phyloP scores from a whole-genome alignment of 2,329 filamentous ascomycete genomes.

The Ophiocordyceps sinensis region DNA sequence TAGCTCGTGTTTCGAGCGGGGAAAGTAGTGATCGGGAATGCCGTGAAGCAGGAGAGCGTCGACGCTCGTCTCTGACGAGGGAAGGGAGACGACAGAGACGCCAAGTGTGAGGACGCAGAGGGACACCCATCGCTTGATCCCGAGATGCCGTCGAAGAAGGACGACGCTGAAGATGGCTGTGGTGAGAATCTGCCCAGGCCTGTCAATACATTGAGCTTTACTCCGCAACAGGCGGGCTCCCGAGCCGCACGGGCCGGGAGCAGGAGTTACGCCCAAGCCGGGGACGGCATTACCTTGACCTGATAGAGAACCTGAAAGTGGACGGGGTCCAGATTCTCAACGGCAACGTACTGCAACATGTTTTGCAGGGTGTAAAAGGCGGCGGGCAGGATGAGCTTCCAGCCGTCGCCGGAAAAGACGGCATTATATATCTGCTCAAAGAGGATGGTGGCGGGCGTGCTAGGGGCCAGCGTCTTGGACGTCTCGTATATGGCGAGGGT shows the following conservation, averaged over 20 bases:
- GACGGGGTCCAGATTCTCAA: constrained; percentile 81
- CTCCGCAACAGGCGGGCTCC: too few relatives aligned
- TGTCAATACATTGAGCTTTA: not conserved
- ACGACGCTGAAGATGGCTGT: constrained; percentile 77
- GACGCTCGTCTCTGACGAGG: constrained; percentile 40
- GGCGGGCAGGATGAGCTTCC: constrained; percentile 87
- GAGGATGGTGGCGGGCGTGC: constrained; percentile 65
- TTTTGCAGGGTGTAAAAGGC: constrained; percentile 84
- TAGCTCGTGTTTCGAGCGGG: constrained; percentile 64
- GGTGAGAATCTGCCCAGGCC: constrained; percentile 52
- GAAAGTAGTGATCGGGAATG: constrained; percentile 55
- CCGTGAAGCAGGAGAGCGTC: constrained; percentile 48
- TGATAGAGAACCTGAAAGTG: constrained; percentile 92
- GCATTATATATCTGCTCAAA: constrained; percentile 66
- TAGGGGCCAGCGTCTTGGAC: constrained; percentile 60
- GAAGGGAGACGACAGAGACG: constrained; percentile 74
- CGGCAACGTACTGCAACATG: constrained; percentile 80
- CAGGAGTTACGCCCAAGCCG: not conserved
- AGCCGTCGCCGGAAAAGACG: constrained; percentile 81
- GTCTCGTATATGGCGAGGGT: constrained; percentile 82
- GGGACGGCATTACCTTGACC: constrained; percentile 45
- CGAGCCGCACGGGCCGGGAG: too few relatives aligned
- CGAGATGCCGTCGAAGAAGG: constrained; percentile 57
- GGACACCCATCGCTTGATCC: constrained; percentile 63
- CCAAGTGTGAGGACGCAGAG: constrained; percentile 68